phyloP scores from a whole-genome alignment of 768 basidiomycete species.

The Amyloporia xantha region DNA sequence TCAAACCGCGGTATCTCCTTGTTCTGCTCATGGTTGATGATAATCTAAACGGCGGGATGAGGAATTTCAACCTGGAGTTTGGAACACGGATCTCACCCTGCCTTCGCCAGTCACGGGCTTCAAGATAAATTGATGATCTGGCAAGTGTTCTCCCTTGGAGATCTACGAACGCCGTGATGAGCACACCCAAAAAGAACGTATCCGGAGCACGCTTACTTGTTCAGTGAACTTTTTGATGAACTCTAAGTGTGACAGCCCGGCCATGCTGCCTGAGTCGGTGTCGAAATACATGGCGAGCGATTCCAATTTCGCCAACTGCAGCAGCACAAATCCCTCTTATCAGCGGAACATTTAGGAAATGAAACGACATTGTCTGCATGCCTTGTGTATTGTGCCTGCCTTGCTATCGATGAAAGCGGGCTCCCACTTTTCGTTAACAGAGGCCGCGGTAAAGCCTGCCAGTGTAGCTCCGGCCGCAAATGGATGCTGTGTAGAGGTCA shows the following conservation, averaged over 20 bases:
- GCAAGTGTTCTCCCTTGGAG: conserved; percentile 37
- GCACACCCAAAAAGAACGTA: background rate
- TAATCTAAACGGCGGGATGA: conserved; percentile 60
- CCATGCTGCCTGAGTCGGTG: conserved; percentile 80
- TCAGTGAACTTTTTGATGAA: conserved; percentile 66
- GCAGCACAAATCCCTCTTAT: conserved; percentile 8
- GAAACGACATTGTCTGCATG: too few relatives aligned
- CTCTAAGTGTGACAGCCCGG: conserved; percentile 56
- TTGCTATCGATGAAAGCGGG: conserved; percentile 91
- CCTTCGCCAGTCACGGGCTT: conserved; percentile 96
- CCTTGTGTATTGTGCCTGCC: conserved; percentile 85
- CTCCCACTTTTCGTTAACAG: conserved; percentile 84
- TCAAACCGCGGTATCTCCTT: conserved; percentile 79
- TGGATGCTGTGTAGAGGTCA: conserved; percentile 59
- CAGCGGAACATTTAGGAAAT: too few relatives aligned
- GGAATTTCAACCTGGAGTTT: too few relatives aligned
- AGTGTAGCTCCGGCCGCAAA: conserved; percentile 91
- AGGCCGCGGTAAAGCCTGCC: conserved; percentile 80
- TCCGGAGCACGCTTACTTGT: conserved; percentile 54
- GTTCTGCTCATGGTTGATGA: conserved; percentile 75
- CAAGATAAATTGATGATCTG: conserved; percentile 86
- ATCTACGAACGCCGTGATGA: conserved; percentile 31
- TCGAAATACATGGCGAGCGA: conserved; percentile 93
- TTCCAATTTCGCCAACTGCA: conserved; percentile 74
- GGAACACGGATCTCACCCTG: conserved; percentile 56